Evolutionary conservation across 257 asterid species (phyloP).

Genomic region (Fraxinus excelsior): DNA sequence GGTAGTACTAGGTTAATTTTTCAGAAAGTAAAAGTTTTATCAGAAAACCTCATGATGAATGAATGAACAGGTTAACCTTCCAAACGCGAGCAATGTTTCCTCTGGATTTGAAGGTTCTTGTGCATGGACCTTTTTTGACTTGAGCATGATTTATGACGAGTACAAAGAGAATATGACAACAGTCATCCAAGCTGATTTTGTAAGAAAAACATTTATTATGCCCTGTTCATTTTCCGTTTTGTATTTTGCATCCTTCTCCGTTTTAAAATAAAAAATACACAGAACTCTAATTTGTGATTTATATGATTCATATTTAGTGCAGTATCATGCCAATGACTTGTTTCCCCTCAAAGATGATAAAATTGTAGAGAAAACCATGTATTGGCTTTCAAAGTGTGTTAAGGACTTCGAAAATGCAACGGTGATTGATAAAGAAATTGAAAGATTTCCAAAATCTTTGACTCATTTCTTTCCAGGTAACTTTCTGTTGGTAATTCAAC

Average conservation of each 20-base stretch:
- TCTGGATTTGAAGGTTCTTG: constrained; percentile 44
- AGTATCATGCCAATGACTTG: constrained; percentile 60
- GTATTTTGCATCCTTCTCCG: not conserved
- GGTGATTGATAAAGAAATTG: constrained; percentile 59
- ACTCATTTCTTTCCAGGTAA: constrained; percentile 67
- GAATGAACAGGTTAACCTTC: constrained; percentile 47
- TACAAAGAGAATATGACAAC: constrained; percentile 42
- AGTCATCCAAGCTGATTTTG: constrained; percentile 55
- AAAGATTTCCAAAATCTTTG: constrained; percentile 55
- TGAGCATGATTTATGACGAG: constrained; percentile 43
- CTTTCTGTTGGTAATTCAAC: not conserved
- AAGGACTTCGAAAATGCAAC: constrained; percentile 48
- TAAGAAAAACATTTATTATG: constrained; percentile 27
- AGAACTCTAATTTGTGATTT: constrained; percentile 2
- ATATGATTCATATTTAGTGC: constrained; percentile 31
- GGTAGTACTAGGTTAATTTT: not conserved
- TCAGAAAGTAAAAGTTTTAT: not conserved
- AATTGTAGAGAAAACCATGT: constrained; percentile 49
- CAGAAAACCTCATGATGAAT: not conserved
- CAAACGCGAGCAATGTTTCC: constrained; percentile 54
- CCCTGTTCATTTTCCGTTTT: not conserved
- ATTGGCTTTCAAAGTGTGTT: constrained; percentile 47
- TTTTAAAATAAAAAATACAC: not conserved
- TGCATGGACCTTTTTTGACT: constrained; percentile 64
- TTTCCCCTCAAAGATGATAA: constrained; percentile 56